Evolutionary conservation across 805 yeast species (phyloP).

Genomic region (Yamadazyma nakazawae): DNA sequence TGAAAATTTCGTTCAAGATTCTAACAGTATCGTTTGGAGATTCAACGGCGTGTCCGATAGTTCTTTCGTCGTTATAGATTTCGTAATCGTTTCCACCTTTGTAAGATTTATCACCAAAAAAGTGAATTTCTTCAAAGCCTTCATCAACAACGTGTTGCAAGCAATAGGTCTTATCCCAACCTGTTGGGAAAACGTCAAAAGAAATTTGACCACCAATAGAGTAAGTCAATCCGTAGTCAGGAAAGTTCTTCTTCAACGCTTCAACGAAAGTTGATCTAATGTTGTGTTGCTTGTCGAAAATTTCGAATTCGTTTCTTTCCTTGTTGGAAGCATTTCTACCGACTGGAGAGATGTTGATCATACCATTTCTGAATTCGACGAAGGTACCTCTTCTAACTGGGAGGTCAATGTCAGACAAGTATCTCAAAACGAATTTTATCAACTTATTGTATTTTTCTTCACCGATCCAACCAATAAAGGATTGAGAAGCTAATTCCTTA

Average conservation of each 20-base stretch:
- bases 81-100: slow-evolving; percentile 99
- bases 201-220: slow-evolving; percentile 99
- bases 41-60: slow-evolving; percentile 91
- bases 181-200: slow-evolving; percentile 99
- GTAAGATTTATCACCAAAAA: slow-evolving; percentile 97
- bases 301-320: slow-evolving; percentile 92
- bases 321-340: slow-evolving; percentile 96
- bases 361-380: slow-evolving; percentile 98
- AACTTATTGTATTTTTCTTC: slow-evolving; percentile 89
- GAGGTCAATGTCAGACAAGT: slow-evolving; percentile 80
- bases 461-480: slow-evolving; percentile 94
- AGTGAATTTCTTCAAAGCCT: slow-evolving; percentile 84
- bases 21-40: slow-evolving; percentile 85
- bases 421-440: slow-evolving; percentile 78
- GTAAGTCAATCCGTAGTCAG: slow-evolving; percentile 84
- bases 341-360: slow-evolving; percentile 96
- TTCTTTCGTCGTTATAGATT: slow-evolving; percentile 87
- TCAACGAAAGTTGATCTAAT: slow-evolving; percentile 81
- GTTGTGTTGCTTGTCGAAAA: slow-evolving; percentile 73
- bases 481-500: slow-evolving; percentile 83
- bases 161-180: slow-evolving; percentile 99
- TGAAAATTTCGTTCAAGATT: slow-evolving; percentile 80
- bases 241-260: slow-evolving; percentile 79
- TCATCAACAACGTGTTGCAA: slow-evolving; percentile 87
- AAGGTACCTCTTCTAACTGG: slow-evolving; percentile 99